Base-by-base conservation (phyloP, 2,329 filamentous ascomycete species). In the Colletotrichum somersetense region DNA sequence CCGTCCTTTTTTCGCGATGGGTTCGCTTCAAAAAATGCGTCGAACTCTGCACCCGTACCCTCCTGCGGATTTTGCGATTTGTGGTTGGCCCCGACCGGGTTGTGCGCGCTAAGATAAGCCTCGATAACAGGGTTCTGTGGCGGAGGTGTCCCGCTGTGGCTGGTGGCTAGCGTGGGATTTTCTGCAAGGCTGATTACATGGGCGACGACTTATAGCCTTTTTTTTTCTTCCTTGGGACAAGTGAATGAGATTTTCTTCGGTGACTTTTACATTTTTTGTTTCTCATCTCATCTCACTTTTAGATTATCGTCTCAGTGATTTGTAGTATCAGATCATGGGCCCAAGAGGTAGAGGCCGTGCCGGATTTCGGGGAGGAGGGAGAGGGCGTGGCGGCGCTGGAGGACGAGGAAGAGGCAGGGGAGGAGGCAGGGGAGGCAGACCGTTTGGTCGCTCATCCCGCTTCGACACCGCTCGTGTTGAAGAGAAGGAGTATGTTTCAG, bases 31-130 rank as follows among this genome's bases (percentile, higher is more conserved):
- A 52, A 67, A 62, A 72, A 72, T 64, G 33, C 62, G 61, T 69
- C 59, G 50, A 72, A 68, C 69, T 69, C 69, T 67, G 56, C 35
- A 48, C 75, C 57, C 53, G 70, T 74, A 74, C 74, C 73, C 73
- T 56, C 59, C 74, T 71, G 35, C 35, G 35, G 35, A 83, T 82
- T 83, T 84, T 83, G 79, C 79, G 79, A 81, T 83, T 82, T 83
- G 78, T 79, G 77, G 81, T 80, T 81, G 83, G 81, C 75, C 75
- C 74, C 74, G 79, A 80, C 81, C 80, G 81, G 83, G 82, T 86
- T 87, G 86, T 87, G 86, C 83, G 85, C 85, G 83, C 85, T 86
- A 87, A 85, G 85, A 86, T 86, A 87, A 67, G 66, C 10, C 23
- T 18, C 42, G 72, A 74, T 71, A 75, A 77, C 70, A 71, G 76